A percentile compares a stretch with the other conserved stretches of the same genome.
Evolutionary conservation across 1,139 yeast species (phyloP).

Genomic region (Taphrina deformans): DNA sequence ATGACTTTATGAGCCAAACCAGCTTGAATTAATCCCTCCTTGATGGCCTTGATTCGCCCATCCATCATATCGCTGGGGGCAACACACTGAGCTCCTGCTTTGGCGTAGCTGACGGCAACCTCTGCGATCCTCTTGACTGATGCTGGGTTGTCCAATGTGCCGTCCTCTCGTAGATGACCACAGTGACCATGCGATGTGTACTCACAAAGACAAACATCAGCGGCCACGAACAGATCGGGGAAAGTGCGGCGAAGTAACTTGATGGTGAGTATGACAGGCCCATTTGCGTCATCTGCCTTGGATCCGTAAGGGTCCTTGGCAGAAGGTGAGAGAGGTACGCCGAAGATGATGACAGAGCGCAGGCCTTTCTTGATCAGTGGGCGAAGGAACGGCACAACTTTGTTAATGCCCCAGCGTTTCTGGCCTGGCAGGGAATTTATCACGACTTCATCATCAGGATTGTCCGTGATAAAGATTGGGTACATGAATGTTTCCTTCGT

Average conservation of each 20-base stretch:
- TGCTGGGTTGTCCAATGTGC: constrained; percentile 70
- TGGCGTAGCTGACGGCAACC: constrained; percentile 92
- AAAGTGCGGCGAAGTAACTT: constrained; percentile 62
- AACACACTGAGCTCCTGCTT: constrained; percentile 69
- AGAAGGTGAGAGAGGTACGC: constrained; percentile 77
- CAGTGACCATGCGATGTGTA: constrained; percentile 97
- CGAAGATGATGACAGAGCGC: constrained; percentile 81
- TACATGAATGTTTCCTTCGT: constrained; percentile 71
- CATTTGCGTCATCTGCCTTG: constrained; percentile 93
- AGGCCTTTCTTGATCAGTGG: constrained; percentile 77
- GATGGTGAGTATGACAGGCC: constrained; percentile 85
- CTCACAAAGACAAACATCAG: constrained; percentile 96
- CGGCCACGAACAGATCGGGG: constrained; percentile 82
- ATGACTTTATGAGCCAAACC: constrained; percentile 83
- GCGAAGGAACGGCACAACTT: constrained; percentile 68
- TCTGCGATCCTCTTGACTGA: constrained; percentile 85
- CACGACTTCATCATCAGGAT: constrained; percentile 71
- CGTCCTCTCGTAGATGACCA: constrained; percentile 85
- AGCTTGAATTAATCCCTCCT: constrained; percentile 77
- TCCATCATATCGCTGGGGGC: constrained; percentile 99
- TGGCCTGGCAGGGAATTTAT: constrained; percentile 84
- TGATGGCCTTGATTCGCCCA: constrained; percentile 87
- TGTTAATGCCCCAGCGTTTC: constrained; percentile 75
- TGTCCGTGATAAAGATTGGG: constrained; percentile 83
- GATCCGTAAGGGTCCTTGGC: constrained; percentile 80